These are phyloP conservation scores for Neopestalotiopsis sp. DNA, from an alignment of 2,329 filamentous ascomycete genomes.

Conservation along the genomic window DNA sequence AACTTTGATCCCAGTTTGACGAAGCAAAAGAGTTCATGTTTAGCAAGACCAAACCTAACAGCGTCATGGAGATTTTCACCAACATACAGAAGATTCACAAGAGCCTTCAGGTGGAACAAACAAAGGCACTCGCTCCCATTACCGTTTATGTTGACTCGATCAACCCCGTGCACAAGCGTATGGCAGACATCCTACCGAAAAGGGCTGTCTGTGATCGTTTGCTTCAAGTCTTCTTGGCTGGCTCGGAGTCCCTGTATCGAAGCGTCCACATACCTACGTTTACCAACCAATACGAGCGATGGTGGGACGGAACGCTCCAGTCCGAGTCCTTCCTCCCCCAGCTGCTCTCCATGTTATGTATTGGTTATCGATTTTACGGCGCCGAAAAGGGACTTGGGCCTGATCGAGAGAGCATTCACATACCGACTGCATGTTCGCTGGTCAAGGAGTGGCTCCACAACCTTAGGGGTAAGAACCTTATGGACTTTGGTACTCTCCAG, in stretches of 20 bases:
- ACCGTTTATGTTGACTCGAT: conserved; percentile 64
- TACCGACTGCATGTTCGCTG: conserved; percentile 60
- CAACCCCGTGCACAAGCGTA: conserved; percentile 61
- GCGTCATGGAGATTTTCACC: conserved; percentile 47
- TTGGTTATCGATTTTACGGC: conserved; percentile 58
- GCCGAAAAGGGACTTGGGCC: conserved; percentile 55
- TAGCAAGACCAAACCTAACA: conserved; percentile 44
- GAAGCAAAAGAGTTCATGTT: conserved; percentile 58
- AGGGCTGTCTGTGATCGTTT: conserved; percentile 57
- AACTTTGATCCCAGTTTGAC: conserved; percentile 48
- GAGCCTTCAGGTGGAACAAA: conserved; percentile 52
- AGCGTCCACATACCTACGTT: conserved; percentile 59
- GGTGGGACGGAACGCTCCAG: conserved; percentile 54
- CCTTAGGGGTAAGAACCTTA: conserved; percentile 55
- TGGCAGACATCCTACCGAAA: conserved; percentile 60
- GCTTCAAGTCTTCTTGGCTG: conserved; percentile 52
- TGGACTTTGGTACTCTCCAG: conserved; percentile 59
- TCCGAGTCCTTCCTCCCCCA: conserved; percentile 59
- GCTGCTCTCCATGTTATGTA: conserved; percentile 56
- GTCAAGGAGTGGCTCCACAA: conserved; percentile 59
- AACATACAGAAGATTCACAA: conserved; percentile 53
- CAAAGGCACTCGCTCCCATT: conserved; percentile 53
- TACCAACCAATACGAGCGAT: conserved; percentile 53
- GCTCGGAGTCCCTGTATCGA: conserved; percentile 58
- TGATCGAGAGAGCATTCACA: conserved; percentile 61